Conservation (phyloP, 2,329 filamentous ascomycete species). For the Diaporthe sp. region DNA sequence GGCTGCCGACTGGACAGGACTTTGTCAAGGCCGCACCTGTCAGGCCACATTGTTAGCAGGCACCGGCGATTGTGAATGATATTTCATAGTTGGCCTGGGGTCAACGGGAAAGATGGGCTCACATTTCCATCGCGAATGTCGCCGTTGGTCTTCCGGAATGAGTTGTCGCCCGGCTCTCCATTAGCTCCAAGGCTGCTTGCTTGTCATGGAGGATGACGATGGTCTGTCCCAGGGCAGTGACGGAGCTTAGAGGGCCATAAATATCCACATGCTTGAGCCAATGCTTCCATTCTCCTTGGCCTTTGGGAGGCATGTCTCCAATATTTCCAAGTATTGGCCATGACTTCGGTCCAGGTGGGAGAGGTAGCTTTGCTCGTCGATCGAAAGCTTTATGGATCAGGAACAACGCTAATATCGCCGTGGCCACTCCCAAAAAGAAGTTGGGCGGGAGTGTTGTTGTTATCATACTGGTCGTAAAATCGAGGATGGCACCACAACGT, state of each 20-base stretch:
- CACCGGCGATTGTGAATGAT: not conserved
- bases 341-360: slow-evolving; percentile 64
- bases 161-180: slow-evolving; percentile 26
- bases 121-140: slow-evolving; percentile 36
- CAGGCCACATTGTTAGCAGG: not conserved
- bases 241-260: slow-evolving; percentile 56
- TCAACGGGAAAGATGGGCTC: not conserved
- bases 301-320: slow-evolving; percentile 58
- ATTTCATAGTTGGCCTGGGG: not conserved
- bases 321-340: slow-evolving; percentile 65
- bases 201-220: slow-evolving; percentile 57
- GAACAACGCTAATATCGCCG: not conserved
- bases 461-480: not conserved
- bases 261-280: slow-evolving; percentile 57
- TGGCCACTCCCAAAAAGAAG: not conserved
- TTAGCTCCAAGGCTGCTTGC: slow-evolving; percentile 11
- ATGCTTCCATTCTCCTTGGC: slow-evolving; percentile 54
- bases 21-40: slow-evolving; percentile 16
- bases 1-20: not conserved
- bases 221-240: slow-evolving; percentile 57
- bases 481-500: not conserved
- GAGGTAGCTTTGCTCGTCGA: not conserved
- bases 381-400: not conserved
- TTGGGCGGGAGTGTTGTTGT: not conserved
- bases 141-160: slow-evolving; percentile 19